These are phyloP conservation scores for Zymoseptoria crescenta DNA, from an alignment of 2,329 filamentous ascomycete genomes.

Conservation along the genomic window DNA sequence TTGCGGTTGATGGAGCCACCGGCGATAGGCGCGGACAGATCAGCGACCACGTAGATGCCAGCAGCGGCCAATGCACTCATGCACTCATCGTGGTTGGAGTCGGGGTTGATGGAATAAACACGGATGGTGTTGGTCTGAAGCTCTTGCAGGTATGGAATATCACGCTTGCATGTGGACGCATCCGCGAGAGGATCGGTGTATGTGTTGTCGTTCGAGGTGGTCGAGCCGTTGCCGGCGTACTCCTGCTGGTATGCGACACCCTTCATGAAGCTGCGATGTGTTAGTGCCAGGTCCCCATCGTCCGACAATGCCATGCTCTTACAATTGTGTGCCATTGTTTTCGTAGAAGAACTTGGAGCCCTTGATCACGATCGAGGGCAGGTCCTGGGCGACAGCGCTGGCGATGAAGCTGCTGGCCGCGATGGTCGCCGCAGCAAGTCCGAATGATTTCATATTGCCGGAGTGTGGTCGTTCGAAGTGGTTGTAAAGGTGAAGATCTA, in stretches of 20 bases:
- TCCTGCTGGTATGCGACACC: slow-evolving; percentile 93
- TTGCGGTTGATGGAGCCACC: slow-evolving; percentile 76
- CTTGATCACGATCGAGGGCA: slow-evolving; percentile 64
- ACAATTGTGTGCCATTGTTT: slow-evolving; percentile 69
- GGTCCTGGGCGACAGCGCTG: slow-evolving; percentile 44
- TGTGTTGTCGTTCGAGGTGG: slow-evolving; percentile 36
- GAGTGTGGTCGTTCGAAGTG: background rate
- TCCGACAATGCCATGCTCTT: slow-evolving; percentile 20
- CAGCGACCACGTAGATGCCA: slow-evolving; percentile 91
- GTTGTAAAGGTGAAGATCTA: background rate
- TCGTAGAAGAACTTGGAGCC: slow-evolving; percentile 86
- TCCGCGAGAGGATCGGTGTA: slow-evolving; percentile 83
- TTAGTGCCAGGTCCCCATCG: background rate
- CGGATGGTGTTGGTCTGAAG: slow-evolving; percentile 88
- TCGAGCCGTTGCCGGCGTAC: slow-evolving; percentile 36
- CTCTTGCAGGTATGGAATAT: slow-evolving; percentile 71
- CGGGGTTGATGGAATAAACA: slow-evolving; percentile 86
- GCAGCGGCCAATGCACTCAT: slow-evolving; percentile 75
- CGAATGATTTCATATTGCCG: slow-evolving; percentile 46
- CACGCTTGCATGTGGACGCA: slow-evolving; percentile 63
- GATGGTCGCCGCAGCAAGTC: slow-evolving; percentile 42
- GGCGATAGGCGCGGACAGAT: slow-evolving; percentile 65
- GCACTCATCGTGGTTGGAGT: slow-evolving; percentile 67
- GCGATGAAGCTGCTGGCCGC: slow-evolving; percentile 33
- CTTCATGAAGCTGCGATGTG: slow-evolving; percentile 60